Evolutionary conservation across 768 basidiomycete species (phyloP), one percentile per base, ranked within the genome.

Genomic region (Ramaria sp.): DNA sequence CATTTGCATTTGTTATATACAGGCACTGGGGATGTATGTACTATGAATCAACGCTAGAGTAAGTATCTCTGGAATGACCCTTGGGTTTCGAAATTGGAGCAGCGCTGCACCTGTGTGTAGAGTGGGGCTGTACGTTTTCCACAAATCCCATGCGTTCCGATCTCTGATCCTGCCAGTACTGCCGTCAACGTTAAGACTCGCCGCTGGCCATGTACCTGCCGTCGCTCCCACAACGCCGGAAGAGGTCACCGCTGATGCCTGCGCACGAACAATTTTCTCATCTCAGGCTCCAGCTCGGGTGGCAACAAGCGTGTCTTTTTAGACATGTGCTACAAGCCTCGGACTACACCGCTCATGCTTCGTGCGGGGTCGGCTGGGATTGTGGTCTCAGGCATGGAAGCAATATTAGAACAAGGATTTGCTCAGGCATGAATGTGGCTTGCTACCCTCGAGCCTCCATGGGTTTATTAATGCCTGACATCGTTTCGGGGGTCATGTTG

Each of bases 261-360:
- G 48, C 38, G 64, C 60, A 24, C 49, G 63, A 57, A 6, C 65
- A 66, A 9, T 65, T 60, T 30, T 61, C 69, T 11, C 52, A 58
- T 47, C 63, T 71, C 7, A 66, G 68, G 22, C 72, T 7, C 63
- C 75, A 34, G 49, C 60, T 43, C 9, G 51, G 61, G 7, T 53
- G 63, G 6, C 72, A 30, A 9, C 71, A 17, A 71, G 71, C 24
- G 73, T n/a, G 20, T 77, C 17, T 68, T 73, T 15, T 70, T 77
- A 53, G 76, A 78, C 49, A 67, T 75, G 65, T 71, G 75, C 11
- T 77, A 76, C 66, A 71, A 72, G 60, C 76, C 76, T 0, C 64
- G 71, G 34, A 59, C 65, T 15, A 77, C 75, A 19, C 72, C 76
- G 4, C 62, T 78, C 51, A 60, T 77, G 13, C 54, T 64, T 49